Evolutionary conservation across 2,329 filamentous ascomycete species (phyloP), one percentile per base, ranked within the genome.

Genomic region (Colletotrichum eleusines): DNA sequence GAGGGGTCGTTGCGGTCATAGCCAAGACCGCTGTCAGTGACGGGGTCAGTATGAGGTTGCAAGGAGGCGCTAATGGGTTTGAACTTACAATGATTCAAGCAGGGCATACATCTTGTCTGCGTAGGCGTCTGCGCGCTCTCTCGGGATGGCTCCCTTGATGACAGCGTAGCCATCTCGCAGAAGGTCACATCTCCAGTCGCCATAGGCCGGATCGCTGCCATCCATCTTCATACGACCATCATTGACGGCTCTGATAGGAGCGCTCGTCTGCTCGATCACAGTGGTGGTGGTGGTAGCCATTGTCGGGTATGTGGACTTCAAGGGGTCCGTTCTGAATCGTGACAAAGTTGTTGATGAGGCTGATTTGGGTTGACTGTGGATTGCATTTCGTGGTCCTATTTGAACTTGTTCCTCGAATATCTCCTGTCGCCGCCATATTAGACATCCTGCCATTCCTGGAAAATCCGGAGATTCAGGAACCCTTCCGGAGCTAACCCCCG

Each of bases 111-210:
- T 75, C 42, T 79, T 77, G 48, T 76, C 70, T 9, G 75, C 72
- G 71, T 83, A 83, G 20, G 74, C 72, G 12, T 69, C 64, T 5
- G 73, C 72, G 3, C 72, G 59, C 38, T 73, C 69, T 31, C 51
- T 35, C 1, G 69, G 72, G 28, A 73, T 65, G 40, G 69, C 72
- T 18, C 65, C 69, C n/a, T 73, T 73, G 48, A 73, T 58, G 14
- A 73, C 46, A 18, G 66, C 69, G 16, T 70, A 73, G 23, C 72
- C 72, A 26, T 73, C 72, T 18, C 69, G 66, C n/a, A 73, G 51
- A 9, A 77, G 75, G 12, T 83, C 80, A 46, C 80, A 79, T 35
- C 78, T 74, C 77, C 79, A 82, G 74, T 82, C 81, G 20, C 53
- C 46, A 8, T 35, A 72, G 4, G 23, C n/a, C 1, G 55, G 55